phyloP scores from a whole-genome alignment of 2,329 filamentous ascomycete species.

The Aureobasidium sp. region DNA sequence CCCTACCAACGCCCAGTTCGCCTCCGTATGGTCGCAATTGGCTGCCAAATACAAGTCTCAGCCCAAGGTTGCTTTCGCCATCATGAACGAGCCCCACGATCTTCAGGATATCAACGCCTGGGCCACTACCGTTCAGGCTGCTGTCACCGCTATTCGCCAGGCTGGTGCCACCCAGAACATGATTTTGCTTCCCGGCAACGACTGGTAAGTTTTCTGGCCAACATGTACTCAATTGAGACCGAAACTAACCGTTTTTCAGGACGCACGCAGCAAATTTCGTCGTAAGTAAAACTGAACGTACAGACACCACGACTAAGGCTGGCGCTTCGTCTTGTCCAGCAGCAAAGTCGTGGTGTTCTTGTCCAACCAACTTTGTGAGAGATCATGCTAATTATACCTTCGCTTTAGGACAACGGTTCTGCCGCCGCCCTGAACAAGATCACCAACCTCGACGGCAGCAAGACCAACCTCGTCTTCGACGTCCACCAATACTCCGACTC shows the following conservation, averaged over 20 bases:
- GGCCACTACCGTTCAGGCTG: conserved; percentile 52
- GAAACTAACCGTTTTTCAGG: neutral
- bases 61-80: conserved; percentile 50
- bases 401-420: conserved; percentile 18
- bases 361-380: too few species aligned
- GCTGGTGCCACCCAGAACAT: conserved; percentile 55
- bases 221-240: neutral
- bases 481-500: conserved; percentile 35
- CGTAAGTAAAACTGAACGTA: too few species aligned
- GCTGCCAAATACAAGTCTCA: conserved; percentile 28
- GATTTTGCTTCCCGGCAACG: conserved; percentile 56
- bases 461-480: conserved; percentile 29
- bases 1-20: conserved; percentile 51
- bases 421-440: conserved; percentile 20
- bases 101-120: conserved; percentile 43
- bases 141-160: conserved; percentile 55
- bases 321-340: too few species aligned
- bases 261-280: neutral
- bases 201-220: conserved; percentile 20
- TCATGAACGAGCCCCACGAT: conserved; percentile 63
- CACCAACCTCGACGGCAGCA: conserved; percentile 24
- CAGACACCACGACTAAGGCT: too few species aligned
- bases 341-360: too few species aligned
- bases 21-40: conserved; percentile 34
- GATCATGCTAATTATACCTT: too few species aligned